Percentiles rank a stretch among this genome's conserved stretches.
Conservation (phyloP, 768 basidiomycete species). For the Lactarius vividus region DNA sequence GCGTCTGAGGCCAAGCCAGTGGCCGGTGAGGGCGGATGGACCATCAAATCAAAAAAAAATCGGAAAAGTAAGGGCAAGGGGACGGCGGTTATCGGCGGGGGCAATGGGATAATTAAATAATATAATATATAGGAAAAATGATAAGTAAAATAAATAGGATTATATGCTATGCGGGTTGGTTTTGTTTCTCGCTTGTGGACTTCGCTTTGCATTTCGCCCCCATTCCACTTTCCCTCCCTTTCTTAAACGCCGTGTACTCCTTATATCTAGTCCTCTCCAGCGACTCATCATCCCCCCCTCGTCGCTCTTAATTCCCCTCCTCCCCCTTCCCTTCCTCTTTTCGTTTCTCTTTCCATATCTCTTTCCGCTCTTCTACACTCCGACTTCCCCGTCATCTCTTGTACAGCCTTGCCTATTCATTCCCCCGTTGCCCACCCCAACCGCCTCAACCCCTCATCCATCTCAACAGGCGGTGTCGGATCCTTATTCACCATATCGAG, state of each 20-base stretch:
- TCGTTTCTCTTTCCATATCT: constrained; percentile 2
- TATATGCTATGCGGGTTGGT: neutral
- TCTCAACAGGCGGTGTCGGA: constrained; percentile 15
- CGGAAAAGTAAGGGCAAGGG: no score
- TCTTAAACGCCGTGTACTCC: constrained; percentile 21
- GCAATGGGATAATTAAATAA: constrained; percentile 10
- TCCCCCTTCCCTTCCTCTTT: neutral
- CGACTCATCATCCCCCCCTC: constrained; percentile 17
- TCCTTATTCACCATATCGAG: neutral
- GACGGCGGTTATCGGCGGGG: constrained; percentile 17
- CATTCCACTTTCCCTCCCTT: neutral
- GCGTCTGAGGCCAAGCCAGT: no score
- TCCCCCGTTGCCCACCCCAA: constrained; percentile 21
- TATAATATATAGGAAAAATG: neutral
- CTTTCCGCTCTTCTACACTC: neutral
- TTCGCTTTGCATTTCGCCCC: constrained; percentile 9
- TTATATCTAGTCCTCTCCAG: constrained; percentile 14
- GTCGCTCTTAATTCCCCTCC: constrained; percentile 18
- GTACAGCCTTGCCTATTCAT: constrained; percentile 19
- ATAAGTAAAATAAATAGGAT: neutral
- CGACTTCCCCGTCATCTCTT: neutral
- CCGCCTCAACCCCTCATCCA: constrained; percentile 6
- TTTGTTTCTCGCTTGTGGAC: neutral
- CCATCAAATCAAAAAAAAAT: no score
- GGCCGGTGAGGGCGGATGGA: no score